These are phyloP conservation scores for Scytalidium sp. DNA, from an alignment of 2,329 filamentous ascomycete species.

Conservation along the genomic window DNA sequence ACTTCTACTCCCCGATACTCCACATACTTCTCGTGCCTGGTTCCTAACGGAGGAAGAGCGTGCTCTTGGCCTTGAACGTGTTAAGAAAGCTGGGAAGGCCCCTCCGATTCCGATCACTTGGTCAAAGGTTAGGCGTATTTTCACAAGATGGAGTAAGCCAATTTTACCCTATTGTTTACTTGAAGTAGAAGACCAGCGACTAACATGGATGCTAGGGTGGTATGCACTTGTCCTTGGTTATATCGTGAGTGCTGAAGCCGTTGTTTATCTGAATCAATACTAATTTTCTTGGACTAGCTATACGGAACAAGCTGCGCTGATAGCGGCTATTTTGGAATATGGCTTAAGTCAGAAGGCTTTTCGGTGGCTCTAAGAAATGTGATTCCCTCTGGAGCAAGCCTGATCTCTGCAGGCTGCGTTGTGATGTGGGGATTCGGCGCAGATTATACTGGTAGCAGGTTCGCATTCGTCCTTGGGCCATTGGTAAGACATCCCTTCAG, in stretches of 20 bases:
- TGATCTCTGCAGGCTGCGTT: constrained; percentile 13
- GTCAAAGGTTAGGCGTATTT: constrained; percentile 6
- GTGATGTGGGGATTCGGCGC: constrained; percentile 19
- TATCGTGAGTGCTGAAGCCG: constrained; percentile 3
- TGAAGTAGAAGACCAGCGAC: not conserved
- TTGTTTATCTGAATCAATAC: not conserved
- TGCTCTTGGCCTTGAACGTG: constrained; percentile 16
- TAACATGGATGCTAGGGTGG: constrained; percentile 6
- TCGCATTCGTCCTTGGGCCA: constrained; percentile 11
- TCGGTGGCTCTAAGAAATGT: constrained; percentile 10
- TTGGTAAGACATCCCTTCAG: constrained; percentile 6
- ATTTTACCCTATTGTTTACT: not conserved
- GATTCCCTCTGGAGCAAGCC: constrained; percentile 9
- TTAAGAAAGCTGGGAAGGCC: constrained; percentile 29
- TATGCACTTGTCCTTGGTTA: constrained; percentile 11
- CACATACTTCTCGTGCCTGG: constrained; percentile 38
- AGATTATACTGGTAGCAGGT: constrained; percentile 14
- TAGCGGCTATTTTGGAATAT: constrained; percentile 10
- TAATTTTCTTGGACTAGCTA: constrained; percentile 1
- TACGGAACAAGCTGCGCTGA: constrained; percentile 10
- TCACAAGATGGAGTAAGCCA: constrained; percentile 8
- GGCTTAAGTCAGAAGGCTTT: constrained; percentile 12
- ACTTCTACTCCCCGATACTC: constrained; percentile 39
- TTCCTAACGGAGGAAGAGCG: constrained; percentile 32
- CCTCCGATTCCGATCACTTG: constrained; percentile 6